Evolutionary conservation across 352 stramenopile genomes (phyloP).

Genomic region (Elongisporangium undulatum): DNA sequence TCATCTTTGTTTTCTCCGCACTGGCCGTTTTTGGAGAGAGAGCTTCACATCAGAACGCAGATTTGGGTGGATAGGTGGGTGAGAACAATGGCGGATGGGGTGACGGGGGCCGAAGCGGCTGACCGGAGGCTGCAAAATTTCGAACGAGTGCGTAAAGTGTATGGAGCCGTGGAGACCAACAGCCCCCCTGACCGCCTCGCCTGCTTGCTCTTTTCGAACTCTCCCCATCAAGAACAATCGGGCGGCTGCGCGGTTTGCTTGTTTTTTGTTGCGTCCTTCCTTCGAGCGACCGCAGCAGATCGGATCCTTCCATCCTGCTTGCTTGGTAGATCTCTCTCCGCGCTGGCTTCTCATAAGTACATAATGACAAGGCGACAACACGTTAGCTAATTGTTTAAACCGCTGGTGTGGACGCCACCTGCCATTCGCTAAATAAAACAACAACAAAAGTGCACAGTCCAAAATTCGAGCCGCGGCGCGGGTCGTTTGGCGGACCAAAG

Average conservation of each 20-base stretch:
- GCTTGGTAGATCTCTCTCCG: neutral
- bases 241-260: neutral
- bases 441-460: neutral
- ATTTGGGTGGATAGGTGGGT: neutral
- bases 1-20: slow-evolving; percentile 20
- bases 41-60: neutral
- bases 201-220: neutral
- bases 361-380: neutral
- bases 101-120: neutral
- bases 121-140: neutral
- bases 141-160: neutral
- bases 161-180: neutral
- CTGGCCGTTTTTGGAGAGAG: slow-evolving; percentile 1
- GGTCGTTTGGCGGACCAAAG: neutral
- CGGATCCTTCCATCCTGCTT: neutral
- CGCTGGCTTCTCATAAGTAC: neutral
- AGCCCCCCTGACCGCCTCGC: too few species aligned
- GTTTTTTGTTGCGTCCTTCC: neutral
- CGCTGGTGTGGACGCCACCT: neutral
- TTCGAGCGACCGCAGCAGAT: neutral
- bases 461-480: too few species aligned
- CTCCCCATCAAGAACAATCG: neutral
- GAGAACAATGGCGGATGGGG: neutral
- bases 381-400: neutral
- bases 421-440: neutral